Evolutionary conservation across 2,329 filamentous ascomycete species (phyloP).

Genomic region (Ceratocystis ficicola): DNA sequence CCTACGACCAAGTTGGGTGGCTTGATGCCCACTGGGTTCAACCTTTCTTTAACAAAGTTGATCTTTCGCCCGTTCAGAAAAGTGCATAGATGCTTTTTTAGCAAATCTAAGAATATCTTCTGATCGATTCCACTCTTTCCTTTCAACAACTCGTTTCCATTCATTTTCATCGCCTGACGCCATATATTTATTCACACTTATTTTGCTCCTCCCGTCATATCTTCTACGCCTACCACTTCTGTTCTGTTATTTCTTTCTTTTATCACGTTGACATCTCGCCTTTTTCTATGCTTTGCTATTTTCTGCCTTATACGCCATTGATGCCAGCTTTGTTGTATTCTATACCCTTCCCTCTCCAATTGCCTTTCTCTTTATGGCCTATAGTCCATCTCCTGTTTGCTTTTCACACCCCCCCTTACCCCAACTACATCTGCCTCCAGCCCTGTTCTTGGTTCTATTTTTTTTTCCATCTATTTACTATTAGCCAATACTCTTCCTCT

Average conservation of each 20-base stretch:
- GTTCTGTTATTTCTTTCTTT: slow-evolving; percentile 14
- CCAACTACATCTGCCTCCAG: neutral
- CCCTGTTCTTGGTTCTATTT: slow-evolving; percentile 15
- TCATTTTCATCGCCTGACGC: neutral
- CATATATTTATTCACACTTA: neutral
- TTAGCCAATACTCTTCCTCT: neutral
- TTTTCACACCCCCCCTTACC: too few relatives aligned
- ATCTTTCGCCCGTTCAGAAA: slow-evolving; percentile 18
- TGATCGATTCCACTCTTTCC: too few relatives aligned
- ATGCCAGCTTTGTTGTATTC: slow-evolving; percentile 6
- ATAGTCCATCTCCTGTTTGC: neutral
- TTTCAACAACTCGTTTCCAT: neutral
- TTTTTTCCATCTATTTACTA: neutral
- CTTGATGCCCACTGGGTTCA: slow-evolving; percentile 45
- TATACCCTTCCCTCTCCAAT: neutral
- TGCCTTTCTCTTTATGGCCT: neutral
- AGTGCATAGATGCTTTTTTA: slow-evolving; percentile 3
- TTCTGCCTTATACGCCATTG: neutral
- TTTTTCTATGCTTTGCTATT: slow-evolving; percentile 15
- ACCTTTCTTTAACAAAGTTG: slow-evolving; percentile 27
- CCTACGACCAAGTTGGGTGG: slow-evolving; percentile 80
- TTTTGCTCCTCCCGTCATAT: slow-evolving; percentile 18
- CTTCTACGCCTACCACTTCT: neutral
- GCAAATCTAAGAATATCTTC: too few relatives aligned
- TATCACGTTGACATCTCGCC: slow-evolving; percentile 3